Percentiles rank a stretch among this genome's conserved stretches.
phyloP scores from a whole-genome alignment of 371 early-diverging fungal genomes.

The Syncephalastrum sp. region DNA sequence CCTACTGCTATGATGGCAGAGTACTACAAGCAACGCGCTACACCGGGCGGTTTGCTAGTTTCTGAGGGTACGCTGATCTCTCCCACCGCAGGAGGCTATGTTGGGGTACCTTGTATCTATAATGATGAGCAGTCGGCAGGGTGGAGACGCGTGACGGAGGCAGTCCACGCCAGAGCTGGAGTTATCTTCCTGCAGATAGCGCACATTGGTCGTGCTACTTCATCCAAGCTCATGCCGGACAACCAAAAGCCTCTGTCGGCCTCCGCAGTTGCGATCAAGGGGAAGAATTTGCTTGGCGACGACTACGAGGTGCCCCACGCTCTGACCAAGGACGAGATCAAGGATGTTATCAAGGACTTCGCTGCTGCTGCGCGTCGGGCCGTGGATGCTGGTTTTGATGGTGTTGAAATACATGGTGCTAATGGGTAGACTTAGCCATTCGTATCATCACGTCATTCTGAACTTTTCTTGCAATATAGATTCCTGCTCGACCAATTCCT shows the following conservation, averaged over 20 bases:
- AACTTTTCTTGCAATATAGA: constrained; percentile 7
- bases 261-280: constrained; percentile 17
- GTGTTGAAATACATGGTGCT: constrained; percentile 68
- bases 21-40: constrained; percentile 59
- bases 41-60: constrained; percentile 52
- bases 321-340: constrained; percentile 41
- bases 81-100: constrained; percentile 33
- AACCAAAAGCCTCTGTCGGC: constrained; percentile 12
- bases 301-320: constrained; percentile 16
- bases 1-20: constrained; percentile 35
- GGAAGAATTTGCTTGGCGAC: constrained; percentile 31
- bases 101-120: constrained; percentile 42
- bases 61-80: constrained; percentile 52
- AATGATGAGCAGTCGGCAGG: constrained; percentile 46
- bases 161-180: constrained; percentile 54
- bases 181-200: constrained; percentile 50
- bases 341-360: constrained; percentile 34
- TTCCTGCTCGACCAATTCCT: constrained; percentile 64
- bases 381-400: constrained; percentile 60
- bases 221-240: constrained; percentile 3
- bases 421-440: constrained; percentile 30
- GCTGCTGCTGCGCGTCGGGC: constrained; percentile 40
- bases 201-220: constrained; percentile 16
- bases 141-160: constrained; percentile 56
- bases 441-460: background rate